Evolutionary conservation across 306 rosid genomes (phyloP).

Genomic region (Ormosia semicastrata): DNA sequence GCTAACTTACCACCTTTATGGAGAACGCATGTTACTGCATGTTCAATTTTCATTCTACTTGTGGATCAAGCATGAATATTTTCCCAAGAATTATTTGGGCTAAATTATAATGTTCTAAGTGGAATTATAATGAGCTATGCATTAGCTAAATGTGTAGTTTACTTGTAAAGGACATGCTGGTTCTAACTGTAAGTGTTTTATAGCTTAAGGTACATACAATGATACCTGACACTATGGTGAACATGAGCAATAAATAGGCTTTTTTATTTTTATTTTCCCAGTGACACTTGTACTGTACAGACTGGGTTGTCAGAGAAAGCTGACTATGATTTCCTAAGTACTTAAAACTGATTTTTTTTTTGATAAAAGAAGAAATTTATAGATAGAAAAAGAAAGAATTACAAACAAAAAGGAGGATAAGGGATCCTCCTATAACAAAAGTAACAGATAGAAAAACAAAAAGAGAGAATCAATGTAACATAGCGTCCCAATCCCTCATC

Average conservation of each 20-base stretch:
- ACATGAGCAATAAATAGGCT: neutral
- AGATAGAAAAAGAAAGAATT: too few species aligned
- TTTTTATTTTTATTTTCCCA: neutral
- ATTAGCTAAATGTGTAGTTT: neutral
- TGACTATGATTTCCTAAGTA: neutral
- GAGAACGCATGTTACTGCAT: constrained; percentile 11
- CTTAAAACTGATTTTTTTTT: neutral
- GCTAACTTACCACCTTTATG: neutral
- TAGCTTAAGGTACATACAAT: neutral
- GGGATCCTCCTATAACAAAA: too few species aligned
- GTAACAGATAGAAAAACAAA: too few species aligned
- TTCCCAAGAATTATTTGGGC: neutral
- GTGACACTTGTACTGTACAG: neutral
- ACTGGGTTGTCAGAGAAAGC: constrained; percentile 5
- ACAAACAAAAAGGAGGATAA: too few species aligned
- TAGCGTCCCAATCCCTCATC: too few species aligned
- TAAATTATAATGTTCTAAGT: neutral
- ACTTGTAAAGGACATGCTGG: neutral
- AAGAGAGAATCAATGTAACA: too few species aligned
- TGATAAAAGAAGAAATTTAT: too few species aligned
- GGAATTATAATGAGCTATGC: neutral
- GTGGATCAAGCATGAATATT: neutral
- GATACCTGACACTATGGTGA: neutral
- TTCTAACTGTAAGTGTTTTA: neutral
- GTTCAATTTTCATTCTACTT: constrained; percentile 11